Conservation (phyloP, 345 rosid species). For the Citrus cavaleriei region DNA sequence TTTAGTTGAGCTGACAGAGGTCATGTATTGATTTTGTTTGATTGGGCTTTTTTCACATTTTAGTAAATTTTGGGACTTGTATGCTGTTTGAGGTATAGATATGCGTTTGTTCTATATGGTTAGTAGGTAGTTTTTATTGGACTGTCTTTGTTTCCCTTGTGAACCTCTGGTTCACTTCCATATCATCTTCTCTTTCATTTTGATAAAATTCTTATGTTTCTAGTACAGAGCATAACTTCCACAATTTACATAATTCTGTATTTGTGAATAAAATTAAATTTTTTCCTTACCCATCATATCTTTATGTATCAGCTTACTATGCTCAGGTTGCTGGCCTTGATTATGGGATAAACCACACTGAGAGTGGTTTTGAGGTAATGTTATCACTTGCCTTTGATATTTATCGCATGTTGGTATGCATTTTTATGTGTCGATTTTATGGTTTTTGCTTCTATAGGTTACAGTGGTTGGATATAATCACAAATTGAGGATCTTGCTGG, state of each 20-base stretch:
- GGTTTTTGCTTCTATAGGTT: constrained; percentile 42
- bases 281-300: neutral
- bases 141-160: neutral
- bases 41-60: neutral
- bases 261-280: neutral
- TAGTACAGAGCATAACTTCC: neutral
- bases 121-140: neutral
- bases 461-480: constrained; percentile 83
- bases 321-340: constrained; percentile 90
- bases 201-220: neutral
- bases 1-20: neutral
- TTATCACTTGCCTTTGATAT: neutral
- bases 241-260: no score
- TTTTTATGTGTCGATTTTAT: neutral
- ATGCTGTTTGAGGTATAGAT: neutral
- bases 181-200: neutral
- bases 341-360: constrained; percentile 48
- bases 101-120: neutral
- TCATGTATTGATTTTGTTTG: neutral
- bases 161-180: neutral
- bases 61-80: neutral
- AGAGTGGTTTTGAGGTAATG: constrained; percentile 73
- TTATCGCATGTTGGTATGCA: neutral
- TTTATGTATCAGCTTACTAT: constrained; percentile 70
- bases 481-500: constrained; percentile 77